These are phyloP conservation scores for Chenopodium suecicum DNA, from an alignment of 148 eudicot genomes.

Conservation along the genomic window DNA sequence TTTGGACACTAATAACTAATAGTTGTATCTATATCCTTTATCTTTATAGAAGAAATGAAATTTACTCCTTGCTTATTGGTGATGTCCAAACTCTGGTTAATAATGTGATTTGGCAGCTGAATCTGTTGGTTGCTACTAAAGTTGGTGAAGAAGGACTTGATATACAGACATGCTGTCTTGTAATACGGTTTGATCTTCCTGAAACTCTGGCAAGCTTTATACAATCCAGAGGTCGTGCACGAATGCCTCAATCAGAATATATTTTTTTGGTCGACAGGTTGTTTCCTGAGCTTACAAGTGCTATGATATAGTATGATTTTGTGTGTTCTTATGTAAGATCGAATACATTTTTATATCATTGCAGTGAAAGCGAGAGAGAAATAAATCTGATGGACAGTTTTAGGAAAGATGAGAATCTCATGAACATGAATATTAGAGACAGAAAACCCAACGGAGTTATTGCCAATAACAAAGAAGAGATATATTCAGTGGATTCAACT, in stretches of 20 bases:
- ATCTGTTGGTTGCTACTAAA: conserved; percentile 91
- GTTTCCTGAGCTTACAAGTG: conserved; percentile 14
- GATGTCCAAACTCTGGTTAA: conserved; percentile 1
- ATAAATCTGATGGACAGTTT: conserved; percentile 56
- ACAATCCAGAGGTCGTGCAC: conserved; percentile 97
- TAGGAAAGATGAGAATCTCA: conserved; percentile 58
- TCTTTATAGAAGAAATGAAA: not conserved
- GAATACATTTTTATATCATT: conserved; percentile 18
- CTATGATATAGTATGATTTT: not conserved
- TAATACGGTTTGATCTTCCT: conserved; percentile 94
- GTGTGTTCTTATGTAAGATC: not conserved
- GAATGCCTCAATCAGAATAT: conserved; percentile 95
- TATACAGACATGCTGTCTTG: conserved; percentile 98
- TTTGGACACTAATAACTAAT: not conserved
- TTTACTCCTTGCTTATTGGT: not conserved
- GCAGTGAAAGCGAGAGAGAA: conserved; percentile 74
- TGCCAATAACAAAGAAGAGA: conserved; percentile 45
- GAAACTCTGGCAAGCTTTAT: conserved; percentile 93
- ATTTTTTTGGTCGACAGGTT: conserved; percentile 92
- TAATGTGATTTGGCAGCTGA: conserved; percentile 60
- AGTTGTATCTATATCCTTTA: not conserved
- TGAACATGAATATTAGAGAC: conserved; percentile 71
- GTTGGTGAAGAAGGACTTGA: conserved; percentile 99
- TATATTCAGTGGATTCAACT: conserved; percentile 69
- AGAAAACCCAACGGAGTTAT: conserved; percentile 36